Base-by-base conservation (phyloP, 371 early-diverging fungal genomes). In the Modicella reniformis region DNA sequence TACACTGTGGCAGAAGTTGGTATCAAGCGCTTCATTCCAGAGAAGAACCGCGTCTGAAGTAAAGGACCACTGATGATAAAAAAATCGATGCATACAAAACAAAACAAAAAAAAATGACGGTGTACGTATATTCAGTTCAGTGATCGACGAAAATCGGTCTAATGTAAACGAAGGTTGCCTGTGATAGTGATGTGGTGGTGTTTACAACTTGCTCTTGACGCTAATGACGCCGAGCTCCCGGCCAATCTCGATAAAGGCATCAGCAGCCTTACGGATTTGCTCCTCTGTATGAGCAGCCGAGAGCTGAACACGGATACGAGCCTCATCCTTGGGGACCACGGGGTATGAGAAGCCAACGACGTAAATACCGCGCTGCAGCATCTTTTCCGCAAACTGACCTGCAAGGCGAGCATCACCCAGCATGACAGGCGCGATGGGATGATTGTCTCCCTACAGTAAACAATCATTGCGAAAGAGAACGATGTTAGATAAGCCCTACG, bases 331-430 rank as follows among this genome's bases (percentile, higher is more conserved):
- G 33, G 90, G 90, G n/a, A 89, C 90, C 4, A 89, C 90, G 0
- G 90, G 90, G 72, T 85, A 89, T 17, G 87, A 87, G 79, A 89
- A 89, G 10, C 87, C 89, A 57, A 89, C 72, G 32, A 89, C 90
- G 65, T 89, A 89, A 62, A 89, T 83, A 26, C 86, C 88, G 21
- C 82, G 82, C 53, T 70, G 70, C 56, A 87, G 74, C 89, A 89
- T 82, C 59, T 74, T 80, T 26, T 86, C 85, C 2, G 90, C 89
- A 82, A 89, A 87, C 59, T 75, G 59, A 7, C 83, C 34, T 13
- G 90, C 89, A 19, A 87, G 63, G 12, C 83, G 81, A 8, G 89
- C 90, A 60, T 89, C 90, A 29, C 87, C 87, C 44, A 89, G 67
- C 90, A 89, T 88, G 25, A 89, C 86, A 1, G 90, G 90, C 3